phyloP scores from a whole-genome alignment of 345 rosid genomes.

The Jatropha curcas region DNA sequence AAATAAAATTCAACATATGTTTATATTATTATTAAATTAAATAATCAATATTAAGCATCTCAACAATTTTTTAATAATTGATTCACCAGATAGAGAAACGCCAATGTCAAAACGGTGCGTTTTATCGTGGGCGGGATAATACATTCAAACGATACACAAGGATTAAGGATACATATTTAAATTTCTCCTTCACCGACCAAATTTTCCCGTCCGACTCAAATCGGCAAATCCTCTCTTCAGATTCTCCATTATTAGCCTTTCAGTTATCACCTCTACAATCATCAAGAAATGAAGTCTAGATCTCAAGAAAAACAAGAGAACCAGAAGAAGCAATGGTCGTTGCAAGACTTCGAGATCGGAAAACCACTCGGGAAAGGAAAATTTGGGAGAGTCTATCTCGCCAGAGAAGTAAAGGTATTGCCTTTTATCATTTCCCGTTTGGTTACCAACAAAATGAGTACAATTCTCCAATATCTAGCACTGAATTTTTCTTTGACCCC shows the following conservation, averaged over 20 bases:
- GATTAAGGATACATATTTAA: no score
- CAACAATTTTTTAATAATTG: no score
- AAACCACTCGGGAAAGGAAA: constrained; percentile 86
- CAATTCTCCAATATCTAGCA: no score
- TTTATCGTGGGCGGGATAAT: background rate
- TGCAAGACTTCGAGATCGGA: constrained; percentile 83
- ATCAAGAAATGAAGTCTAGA: background rate
- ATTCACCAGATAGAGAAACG: no score
- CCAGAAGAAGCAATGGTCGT: constrained; percentile 51
- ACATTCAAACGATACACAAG: background rate
- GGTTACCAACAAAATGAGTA: background rate
- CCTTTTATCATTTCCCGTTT: background rate
- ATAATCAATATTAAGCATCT: no score
- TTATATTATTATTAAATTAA: no score
- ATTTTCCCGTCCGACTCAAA: no score
- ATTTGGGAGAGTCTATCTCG: constrained; percentile 89
- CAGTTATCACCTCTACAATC: background rate
- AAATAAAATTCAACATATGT: no score
- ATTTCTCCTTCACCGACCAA: no score
- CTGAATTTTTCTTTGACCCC: no score
- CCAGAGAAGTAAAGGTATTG: constrained; percentile 69
- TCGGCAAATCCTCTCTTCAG: background rate
- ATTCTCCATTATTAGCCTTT: background rate
- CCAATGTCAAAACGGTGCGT: background rate
- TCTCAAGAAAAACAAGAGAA: constrained; percentile 7